These are phyloP conservation scores for Megacollybia platyphylla DNA, from an alignment of 1,284 basidiomycete genomes.

Conservation along the genomic window DNA sequence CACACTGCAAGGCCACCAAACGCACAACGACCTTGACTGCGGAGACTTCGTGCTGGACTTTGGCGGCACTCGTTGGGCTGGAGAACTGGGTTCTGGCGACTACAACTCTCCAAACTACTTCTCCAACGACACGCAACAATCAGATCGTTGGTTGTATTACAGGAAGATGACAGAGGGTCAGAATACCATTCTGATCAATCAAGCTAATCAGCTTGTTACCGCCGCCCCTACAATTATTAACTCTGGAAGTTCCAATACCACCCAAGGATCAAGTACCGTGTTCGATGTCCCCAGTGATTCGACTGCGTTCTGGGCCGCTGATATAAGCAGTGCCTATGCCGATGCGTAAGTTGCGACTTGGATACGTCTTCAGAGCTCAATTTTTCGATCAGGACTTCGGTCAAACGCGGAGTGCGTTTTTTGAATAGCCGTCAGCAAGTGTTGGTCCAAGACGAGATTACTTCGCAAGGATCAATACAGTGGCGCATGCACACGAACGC, in stretches of 20 bases:
- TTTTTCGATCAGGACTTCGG: constrained; percentile 31
- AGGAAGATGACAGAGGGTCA: constrained; percentile 95
- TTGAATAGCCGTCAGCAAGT: constrained; percentile 85
- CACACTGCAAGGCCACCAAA: constrained; percentile 68
- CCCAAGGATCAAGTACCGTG: constrained; percentile 75
- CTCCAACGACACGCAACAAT: constrained; percentile 50
- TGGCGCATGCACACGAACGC: constrained; percentile 98
- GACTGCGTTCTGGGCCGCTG: constrained; percentile 74
- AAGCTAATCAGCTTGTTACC: constrained; percentile 70
- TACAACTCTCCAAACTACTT: constrained; percentile 72
- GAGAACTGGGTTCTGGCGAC: constrained; percentile 86
- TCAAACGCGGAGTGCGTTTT: constrained; percentile 80
- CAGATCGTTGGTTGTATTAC: constrained; percentile 83
- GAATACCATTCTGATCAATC: constrained; percentile 81
- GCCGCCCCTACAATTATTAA: constrained; percentile 51
- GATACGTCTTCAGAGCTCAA: constrained; percentile 6
- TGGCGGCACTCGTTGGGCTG: constrained; percentile 89
- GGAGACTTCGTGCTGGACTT: constrained; percentile 96
- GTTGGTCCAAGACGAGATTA: constrained; percentile 84
- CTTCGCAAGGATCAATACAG: constrained; percentile 42
- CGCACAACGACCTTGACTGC: constrained; percentile 86
- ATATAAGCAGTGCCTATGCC: constrained; percentile 76
- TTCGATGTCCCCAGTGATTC: constrained; percentile 49
- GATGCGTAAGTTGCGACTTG: constrained; percentile 39
- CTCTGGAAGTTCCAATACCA: constrained; percentile 46